Evolutionary conservation across 345 rosid species (phyloP).

Genomic region (Salix caprea): DNA sequence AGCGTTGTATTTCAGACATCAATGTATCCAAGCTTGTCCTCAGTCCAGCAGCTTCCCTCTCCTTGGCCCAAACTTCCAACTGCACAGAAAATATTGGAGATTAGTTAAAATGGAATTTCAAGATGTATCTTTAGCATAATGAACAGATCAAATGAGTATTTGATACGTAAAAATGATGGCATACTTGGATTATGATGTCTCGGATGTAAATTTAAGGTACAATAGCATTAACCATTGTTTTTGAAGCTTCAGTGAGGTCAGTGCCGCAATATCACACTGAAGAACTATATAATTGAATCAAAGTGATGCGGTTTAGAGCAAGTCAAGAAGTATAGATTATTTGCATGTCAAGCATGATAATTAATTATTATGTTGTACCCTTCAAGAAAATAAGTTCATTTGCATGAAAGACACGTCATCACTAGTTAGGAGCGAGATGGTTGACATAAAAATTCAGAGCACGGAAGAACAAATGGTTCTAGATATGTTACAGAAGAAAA

Average conservation of each 20-base stretch:
- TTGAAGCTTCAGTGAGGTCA: background rate
- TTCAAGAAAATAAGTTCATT: background rate
- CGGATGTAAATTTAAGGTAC: background rate
- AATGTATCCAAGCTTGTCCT: conserved; percentile 78
- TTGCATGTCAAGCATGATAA: background rate
- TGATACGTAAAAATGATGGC: background rate
- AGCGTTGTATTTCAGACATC: conserved; percentile 72
- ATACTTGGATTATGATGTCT: background rate
- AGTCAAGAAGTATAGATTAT: background rate
- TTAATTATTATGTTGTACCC: background rate
- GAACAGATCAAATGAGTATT: background rate
- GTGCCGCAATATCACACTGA: background rate
- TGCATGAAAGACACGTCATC: background rate
- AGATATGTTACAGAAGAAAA: background rate
- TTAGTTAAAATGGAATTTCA: conserved; percentile 11
- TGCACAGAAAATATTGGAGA: conserved; percentile 27
- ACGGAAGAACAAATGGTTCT: background rate
- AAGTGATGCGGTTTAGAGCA: background rate
- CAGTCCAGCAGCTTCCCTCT: conserved; percentile 84
- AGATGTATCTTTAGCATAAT: background rate
- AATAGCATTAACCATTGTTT: background rate
- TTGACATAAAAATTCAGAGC: background rate
- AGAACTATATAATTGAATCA: background rate
- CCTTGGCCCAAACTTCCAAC: conserved; percentile 96
- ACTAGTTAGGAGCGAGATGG: background rate